Evolutionary conservation across 2,329 filamentous ascomycete species (phyloP), one percentile per base, ranked within the genome.

Genomic region (Cryphonectria naterciae): DNA sequence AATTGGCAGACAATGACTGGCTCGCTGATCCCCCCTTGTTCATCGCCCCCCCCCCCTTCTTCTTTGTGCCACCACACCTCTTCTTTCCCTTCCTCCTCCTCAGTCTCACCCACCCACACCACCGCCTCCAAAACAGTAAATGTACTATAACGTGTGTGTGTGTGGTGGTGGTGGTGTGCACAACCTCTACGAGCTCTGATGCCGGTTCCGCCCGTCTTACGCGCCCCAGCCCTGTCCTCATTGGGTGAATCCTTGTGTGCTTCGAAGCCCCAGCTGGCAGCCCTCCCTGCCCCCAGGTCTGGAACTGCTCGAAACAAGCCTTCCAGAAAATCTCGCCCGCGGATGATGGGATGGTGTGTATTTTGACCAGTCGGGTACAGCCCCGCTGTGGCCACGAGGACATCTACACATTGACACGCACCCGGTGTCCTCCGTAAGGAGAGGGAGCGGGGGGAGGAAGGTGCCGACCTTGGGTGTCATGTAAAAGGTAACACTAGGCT

Each of bases 121-220:
- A 11, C 19, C 7, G 1, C 22, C 46, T 22, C 22, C 22, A 49
- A n/a, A n/a, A 1, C 46, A 49, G 46, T n/a, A 19, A 49, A 7
- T 10, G 46, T 11, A n/a, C 46, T n/a, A 49, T 10, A 49, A n/a
- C 0, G 46, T 49, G 19, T 49, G 46, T 49, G 37, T 39, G 37
- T 39, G 10, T 37, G 37, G 37, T 37, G 37, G 37, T 10, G 37
- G 37, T 37, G 46, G 19, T 49, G 15, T 11, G 32, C 19, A 28
- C 58, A 22, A 15, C 37, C 2, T 25, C n/a, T 41, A 6, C 19
- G 19, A 62, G 19, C 60, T 37, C n/a, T 39, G 61, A 19, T 64
- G n/a, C 61, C 61, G 61, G 61, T 64, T 46, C 39, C 25, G 61
- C 61, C 61, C 61, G 61, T 64, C 61, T 64, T 17, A 64, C 61